Conservation (phyloP, 1,139 yeast species). For the Suhomyces panamericanus region DNA sequence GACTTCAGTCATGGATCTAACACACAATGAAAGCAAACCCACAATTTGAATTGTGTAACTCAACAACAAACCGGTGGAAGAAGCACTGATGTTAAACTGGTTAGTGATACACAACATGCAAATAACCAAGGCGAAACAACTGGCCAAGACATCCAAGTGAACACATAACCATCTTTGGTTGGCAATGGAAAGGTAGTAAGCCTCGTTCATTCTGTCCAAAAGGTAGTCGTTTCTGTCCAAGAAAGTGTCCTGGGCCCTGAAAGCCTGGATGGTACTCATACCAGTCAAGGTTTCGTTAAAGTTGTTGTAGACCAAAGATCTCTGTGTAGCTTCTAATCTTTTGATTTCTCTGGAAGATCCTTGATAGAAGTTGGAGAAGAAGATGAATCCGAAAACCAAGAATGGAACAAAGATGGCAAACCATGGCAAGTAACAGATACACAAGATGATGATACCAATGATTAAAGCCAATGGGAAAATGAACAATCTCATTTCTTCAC, state of each 20-base stretch:
- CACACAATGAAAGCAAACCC: constrained; percentile 42
- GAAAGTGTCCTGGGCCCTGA: constrained; percentile 32
- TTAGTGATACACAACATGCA: constrained; percentile 43
- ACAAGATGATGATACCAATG: constrained; percentile 44
- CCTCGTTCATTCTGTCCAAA: constrained; percentile 45
- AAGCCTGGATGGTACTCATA: constrained; percentile 45
- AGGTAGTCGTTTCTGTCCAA: constrained; percentile 37
- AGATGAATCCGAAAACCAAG: constrained; percentile 31
- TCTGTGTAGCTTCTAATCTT: constrained; percentile 45
- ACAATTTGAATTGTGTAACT: constrained; percentile 47
- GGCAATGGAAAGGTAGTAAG: constrained; percentile 43
- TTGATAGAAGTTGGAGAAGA: constrained; percentile 42
- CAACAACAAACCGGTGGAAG: constrained; percentile 46
- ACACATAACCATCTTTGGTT: constrained; percentile 48
- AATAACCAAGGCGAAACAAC: constrained; percentile 39
- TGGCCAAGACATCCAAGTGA: constrained; percentile 42
- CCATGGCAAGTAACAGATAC: constrained; percentile 48
- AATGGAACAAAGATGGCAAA: constrained; percentile 49
- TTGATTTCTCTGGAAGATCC: constrained; percentile 48
- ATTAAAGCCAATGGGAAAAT: constrained; percentile 42
- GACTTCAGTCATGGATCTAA: constrained; percentile 47
- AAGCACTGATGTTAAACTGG: constrained; percentile 42
- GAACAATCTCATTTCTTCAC: constrained; percentile 46
- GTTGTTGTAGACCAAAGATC: constrained; percentile 48
- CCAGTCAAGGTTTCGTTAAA: constrained; percentile 49